Conservation (phyloP, 1,139 yeast species). For the Blastobotrys apis region DNA sequence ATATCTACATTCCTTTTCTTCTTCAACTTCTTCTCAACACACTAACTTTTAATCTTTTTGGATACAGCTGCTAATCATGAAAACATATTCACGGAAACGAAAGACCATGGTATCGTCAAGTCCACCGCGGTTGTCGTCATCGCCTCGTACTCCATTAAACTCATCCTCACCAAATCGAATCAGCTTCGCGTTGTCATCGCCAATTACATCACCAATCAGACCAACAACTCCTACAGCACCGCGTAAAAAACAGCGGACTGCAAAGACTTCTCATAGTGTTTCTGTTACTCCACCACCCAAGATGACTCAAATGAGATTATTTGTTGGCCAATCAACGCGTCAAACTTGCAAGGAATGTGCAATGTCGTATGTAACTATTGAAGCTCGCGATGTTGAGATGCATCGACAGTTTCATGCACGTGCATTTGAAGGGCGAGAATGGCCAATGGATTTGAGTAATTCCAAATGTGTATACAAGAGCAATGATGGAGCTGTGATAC, state of each 20-base stretch:
- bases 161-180: slow-evolving; percentile 11
- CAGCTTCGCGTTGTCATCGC: neutral
- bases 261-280: too few relatives aligned
- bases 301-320: slow-evolving; percentile 8
- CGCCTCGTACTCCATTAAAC: slow-evolving; percentile 9
- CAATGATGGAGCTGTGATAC: slow-evolving; percentile 25
- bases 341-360: slow-evolving; percentile 53
- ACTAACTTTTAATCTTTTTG: too few relatives aligned
- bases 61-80: neutral
- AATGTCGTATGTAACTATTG: slow-evolving; percentile 51
- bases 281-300: slow-evolving; percentile 3
- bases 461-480: slow-evolving; percentile 3
- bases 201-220: slow-evolving; percentile 5
- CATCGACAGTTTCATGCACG: slow-evolving; percentile 43
- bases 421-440: slow-evolving; percentile 44
- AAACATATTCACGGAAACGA: slow-evolving; percentile 5
- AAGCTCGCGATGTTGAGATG: slow-evolving; percentile 43
- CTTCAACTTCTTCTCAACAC: too few relatives aligned
- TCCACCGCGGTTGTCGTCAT: slow-evolving; percentile 1
- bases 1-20: too few relatives aligned
- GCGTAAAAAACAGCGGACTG: slow-evolving; percentile 1
- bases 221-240: slow-evolving; percentile 5
- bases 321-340: slow-evolving; percentile 8
- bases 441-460: slow-evolving; percentile 42
- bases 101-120: neutral